Evolutionary conservation across 768 basidiomycete species (phyloP).

Genomic region (Lentinula boryana): DNA sequence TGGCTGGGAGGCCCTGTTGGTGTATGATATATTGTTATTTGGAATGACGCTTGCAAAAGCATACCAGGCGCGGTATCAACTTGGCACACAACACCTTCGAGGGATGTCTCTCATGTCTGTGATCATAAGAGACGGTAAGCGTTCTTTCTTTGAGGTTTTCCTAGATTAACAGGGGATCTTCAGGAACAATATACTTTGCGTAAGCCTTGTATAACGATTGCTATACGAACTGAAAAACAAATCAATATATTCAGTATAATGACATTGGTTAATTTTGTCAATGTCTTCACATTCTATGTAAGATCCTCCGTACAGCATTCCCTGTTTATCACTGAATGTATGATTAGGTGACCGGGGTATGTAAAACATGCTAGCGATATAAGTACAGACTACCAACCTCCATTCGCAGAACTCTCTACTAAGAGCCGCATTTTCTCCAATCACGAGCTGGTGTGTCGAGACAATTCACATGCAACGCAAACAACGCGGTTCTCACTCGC

Average conservation of each 20-base stretch:
- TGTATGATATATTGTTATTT: neutral
- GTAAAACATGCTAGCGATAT: neutral
- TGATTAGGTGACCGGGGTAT: neutral
- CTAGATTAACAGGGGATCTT: neutral
- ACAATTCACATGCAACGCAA: neutral
- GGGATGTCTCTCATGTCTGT: conserved; percentile 2
- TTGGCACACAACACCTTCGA: neutral
- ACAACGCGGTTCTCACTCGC: neutral
- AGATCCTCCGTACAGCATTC: neutral
- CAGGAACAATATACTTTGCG: conserved; percentile 4
- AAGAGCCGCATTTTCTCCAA: neutral
- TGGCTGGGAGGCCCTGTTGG: conserved; percentile 1
- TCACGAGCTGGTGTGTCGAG: neutral
- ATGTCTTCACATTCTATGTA: conserved; percentile 1
- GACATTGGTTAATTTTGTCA: neutral
- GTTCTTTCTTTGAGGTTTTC: neutral
- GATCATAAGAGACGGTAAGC: neutral
- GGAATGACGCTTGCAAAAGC: conserved; percentile 1
- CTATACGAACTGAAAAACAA: no score
- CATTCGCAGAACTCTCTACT: neutral
- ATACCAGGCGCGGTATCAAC: neutral
- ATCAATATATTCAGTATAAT: neutral
- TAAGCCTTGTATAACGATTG: neutral
- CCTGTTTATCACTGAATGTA: neutral
- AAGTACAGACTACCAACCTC: no score